Conservation (phyloP, 176 grass and related monocot species). For the Phragmites australis region DNA sequence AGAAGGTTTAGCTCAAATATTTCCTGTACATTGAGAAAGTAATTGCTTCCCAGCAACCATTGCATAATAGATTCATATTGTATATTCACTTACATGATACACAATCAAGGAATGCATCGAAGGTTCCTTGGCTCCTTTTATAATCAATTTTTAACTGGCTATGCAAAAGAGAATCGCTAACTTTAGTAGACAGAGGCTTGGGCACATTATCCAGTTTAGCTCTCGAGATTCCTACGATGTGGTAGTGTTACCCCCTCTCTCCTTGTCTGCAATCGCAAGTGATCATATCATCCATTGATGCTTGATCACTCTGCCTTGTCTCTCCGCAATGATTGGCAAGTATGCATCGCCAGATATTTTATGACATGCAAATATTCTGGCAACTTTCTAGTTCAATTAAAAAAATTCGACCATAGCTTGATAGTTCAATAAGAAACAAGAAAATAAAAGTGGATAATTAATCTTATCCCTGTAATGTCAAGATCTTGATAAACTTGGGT, state of each 20-base stretch:
- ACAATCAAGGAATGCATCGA: too few species aligned
- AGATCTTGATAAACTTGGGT: too few species aligned
- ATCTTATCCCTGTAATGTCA: not conserved
- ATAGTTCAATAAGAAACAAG: not conserved
- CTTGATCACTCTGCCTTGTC: not conserved
- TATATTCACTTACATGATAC: too few species aligned
- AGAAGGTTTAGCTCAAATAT: too few species aligned
- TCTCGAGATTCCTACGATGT: not conserved
- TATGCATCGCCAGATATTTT: slow-evolving; percentile 9
- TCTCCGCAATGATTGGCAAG: too few species aligned
- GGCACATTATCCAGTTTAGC: not conserved
- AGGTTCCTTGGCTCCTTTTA: too few species aligned
- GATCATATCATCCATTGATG: not conserved
- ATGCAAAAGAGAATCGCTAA: not conserved
- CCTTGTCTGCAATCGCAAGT: not conserved
- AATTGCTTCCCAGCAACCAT: too few species aligned
- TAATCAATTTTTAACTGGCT: too few species aligned
- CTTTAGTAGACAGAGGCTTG: not conserved
- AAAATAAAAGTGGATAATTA: not conserved
- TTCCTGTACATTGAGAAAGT: too few species aligned
- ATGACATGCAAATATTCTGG: not conserved
- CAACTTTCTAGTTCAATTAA: too few species aligned
- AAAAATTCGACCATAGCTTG: too few species aligned
- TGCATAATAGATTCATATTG: too few species aligned
- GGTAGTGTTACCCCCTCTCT: not conserved